Evolutionary conservation across 495 filamentous ascomycete genomes (phyloP).

Genomic region (Penicillium samsonianum): DNA sequence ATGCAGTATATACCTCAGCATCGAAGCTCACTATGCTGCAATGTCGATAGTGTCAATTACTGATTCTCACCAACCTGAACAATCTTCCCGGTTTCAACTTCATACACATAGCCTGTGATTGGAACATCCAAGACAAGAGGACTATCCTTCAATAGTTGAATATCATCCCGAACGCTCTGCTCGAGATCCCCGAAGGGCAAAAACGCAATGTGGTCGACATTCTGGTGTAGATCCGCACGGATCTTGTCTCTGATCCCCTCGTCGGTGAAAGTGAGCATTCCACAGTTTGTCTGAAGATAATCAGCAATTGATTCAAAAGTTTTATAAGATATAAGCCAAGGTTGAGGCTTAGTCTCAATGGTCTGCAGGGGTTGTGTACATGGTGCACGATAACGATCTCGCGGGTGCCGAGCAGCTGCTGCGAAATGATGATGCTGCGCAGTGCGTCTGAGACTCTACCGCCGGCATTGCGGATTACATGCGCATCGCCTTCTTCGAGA

Average conservation of each 20-base stretch:
- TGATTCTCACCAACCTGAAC: slow-evolving; percentile 45
- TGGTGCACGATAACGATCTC: slow-evolving; percentile 81
- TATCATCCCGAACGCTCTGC: slow-evolving; percentile 64
- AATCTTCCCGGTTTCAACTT: slow-evolving; percentile 75
- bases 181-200: slow-evolving; percentile 65
- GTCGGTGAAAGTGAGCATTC: slow-evolving; percentile 80
- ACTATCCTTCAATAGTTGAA: slow-evolving; percentile 59
- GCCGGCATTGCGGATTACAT: slow-evolving; percentile 80
- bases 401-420: slow-evolving; percentile 78
- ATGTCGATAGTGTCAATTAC: slow-evolving; percentile 6
- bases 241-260: slow-evolving; percentile 60
- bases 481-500: slow-evolving; percentile 74
- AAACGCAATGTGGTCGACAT: slow-evolving; percentile 55
- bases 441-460: slow-evolving; percentile 67
- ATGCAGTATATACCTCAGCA: neutral
- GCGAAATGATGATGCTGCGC: slow-evolving; percentile 73
- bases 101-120: slow-evolving; percentile 77
- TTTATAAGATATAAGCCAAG: neutral
- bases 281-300: slow-evolving; percentile 57
- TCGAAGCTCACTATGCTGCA: neutral
- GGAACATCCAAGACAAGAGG: slow-evolving; percentile 59
- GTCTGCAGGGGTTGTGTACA: slow-evolving; percentile 19
- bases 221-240: slow-evolving; percentile 56
- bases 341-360: neutral
- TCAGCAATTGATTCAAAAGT: neutral